Percentiles rank a stretch among this genome's conserved stretches.
Evolutionary conservation across 2,329 filamentous ascomycete species (phyloP).

Genomic region (Podosphaera fusca): DNA sequence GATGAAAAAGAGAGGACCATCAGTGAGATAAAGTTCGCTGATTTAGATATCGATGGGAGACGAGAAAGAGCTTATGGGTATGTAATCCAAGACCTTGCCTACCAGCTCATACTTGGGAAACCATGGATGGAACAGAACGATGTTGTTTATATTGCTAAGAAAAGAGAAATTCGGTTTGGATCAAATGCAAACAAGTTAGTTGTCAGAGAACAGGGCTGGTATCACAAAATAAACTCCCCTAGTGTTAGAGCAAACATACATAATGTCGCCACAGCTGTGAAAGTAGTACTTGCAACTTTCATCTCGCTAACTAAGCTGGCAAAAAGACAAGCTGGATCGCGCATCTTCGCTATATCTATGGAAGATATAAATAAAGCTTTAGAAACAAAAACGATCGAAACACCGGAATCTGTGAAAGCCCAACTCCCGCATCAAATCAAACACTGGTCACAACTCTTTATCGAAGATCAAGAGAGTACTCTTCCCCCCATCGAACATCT

Average conservation of each 20-base stretch:
- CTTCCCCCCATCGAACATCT: not conserved
- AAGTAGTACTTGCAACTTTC: not conserved
- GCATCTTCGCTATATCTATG: not conserved
- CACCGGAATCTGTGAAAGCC: not conserved
- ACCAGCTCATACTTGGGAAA: not conserved
- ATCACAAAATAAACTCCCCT: not conserved
- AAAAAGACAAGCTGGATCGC: not conserved
- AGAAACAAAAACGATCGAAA: not conserved
- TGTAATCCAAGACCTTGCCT: not conserved
- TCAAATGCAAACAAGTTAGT: no score
- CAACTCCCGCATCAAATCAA: not conserved
- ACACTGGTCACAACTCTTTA: not conserved
- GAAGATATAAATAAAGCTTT: not conserved
- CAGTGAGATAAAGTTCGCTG: not conserved
- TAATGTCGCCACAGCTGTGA: not conserved
- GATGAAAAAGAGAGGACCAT: not conserved
- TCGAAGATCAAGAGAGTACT: not conserved
- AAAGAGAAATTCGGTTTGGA: no score
- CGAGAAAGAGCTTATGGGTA: not conserved
- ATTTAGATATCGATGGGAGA: not conserved
- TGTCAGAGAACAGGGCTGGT: not conserved
- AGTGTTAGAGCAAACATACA: not conserved
- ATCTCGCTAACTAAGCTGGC: not conserved
- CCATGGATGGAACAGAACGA: not conserved
- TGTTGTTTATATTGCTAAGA: no score